Evolutionary conservation across 2,329 filamentous ascomycete species (phyloP).

Genomic region (Talaromyces sp.): DNA sequence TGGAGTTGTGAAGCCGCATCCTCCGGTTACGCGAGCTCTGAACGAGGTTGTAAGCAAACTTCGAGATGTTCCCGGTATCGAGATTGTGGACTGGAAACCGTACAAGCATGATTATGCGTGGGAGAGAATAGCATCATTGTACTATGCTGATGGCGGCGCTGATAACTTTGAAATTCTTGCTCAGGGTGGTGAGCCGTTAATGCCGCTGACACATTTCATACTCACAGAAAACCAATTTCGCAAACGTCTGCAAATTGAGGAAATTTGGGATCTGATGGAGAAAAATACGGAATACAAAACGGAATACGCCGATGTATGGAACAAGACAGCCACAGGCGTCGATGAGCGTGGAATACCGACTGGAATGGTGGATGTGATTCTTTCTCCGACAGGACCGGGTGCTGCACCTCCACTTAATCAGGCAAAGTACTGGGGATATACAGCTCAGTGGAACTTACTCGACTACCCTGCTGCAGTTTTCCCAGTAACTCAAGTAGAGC

Average conservation of each 20-base stretch:
- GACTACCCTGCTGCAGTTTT: constrained; percentile 64
- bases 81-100: constrained; percentile 36
- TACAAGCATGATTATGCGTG: constrained; percentile 51
- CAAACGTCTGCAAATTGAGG: constrained; percentile 40
- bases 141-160: constrained; percentile 61
- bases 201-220: constrained; percentile 59
- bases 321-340: constrained; percentile 34
- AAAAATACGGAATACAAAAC: constrained; percentile 45
- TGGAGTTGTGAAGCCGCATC: constrained; percentile 57
- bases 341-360: constrained; percentile 23
- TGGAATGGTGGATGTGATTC: constrained; percentile 53
- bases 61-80: constrained; percentile 20
- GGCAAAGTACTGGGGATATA: constrained; percentile 63
- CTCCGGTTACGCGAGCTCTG: constrained; percentile 59
- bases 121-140: constrained; percentile 45
- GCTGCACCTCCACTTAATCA: constrained; percentile 53
- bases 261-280: constrained; percentile 41
- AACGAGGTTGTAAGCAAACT: constrained; percentile 35
- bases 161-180: constrained; percentile 52
- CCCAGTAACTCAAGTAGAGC: constrained; percentile 52
- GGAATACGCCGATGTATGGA: constrained; percentile 46
- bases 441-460: constrained; percentile 64
- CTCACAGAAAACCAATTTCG: constrained; percentile 54
- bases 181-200: constrained; percentile 55
- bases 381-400: constrained; percentile 58